Evolutionary conservation across 208 protist species (phyloP), one percentile per base, ranked within the genome.

Genomic region (Wallacemonas sp.): DNA sequence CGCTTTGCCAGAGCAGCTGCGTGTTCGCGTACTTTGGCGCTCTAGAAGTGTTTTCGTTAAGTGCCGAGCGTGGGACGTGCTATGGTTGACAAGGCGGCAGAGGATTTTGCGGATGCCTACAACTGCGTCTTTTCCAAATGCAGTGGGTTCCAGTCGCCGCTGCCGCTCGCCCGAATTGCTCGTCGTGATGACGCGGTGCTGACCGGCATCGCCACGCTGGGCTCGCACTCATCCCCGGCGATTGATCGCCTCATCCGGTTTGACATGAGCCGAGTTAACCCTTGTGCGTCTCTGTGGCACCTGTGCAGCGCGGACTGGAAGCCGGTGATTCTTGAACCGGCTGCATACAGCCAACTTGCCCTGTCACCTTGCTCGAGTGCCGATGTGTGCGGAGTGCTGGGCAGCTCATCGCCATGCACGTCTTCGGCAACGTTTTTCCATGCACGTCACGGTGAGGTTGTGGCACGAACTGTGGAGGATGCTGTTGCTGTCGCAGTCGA

Each of bases 51-150:
- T 58, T 31, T 28, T 14, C 17, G 36, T 55, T n/a, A 59, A 8
- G 27, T 1, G 21, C 44, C 17, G 9, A 5, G 17, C 9, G 6
- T 4, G n/a, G 8, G n/a, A 17, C n/a, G 2, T 11, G 5, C 30
- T 15, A 49, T 49, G 41, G 39, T 62, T 4, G 39, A 62, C 36
- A 44, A 49, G 15, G 34, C 56, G 3, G 41, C 75, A 19, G 82
- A 88, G 46, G 46, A 68, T n/a, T 88, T 88, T 69, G 69, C 68
- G 3, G 78, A 84, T 36, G 67, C 71, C 17, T 88, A 80, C 62
- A 72, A 70, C 55, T 88, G 82, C 51, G 65, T 82, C 47, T 70
- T 85, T n/a, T 72, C 63, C 15, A 46, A 59, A 21, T 82, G 75
- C 53, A 65, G 62, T 41, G 77, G 77, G 17, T 88, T 82, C 28